phyloP scores from a whole-genome alignment of 1,284 basidiomycete genomes.

The Leccinum solheimii region DNA sequence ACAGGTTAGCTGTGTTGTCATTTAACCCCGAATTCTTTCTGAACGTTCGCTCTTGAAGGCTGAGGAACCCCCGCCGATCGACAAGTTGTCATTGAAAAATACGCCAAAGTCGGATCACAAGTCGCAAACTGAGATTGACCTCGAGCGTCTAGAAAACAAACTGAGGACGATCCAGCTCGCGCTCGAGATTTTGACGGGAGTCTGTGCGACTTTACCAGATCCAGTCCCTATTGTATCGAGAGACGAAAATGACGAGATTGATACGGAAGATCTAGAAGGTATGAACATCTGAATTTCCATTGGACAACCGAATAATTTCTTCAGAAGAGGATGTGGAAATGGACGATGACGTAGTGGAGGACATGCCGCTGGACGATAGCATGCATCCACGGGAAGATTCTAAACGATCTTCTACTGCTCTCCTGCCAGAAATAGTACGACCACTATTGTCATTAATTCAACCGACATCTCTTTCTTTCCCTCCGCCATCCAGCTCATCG shows the following conservation, averaged over 20 bases:
- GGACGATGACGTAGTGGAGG: slow-evolving; percentile 38
- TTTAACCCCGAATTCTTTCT: background rate
- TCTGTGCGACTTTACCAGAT: slow-evolving; percentile 87
- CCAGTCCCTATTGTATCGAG: slow-evolving; percentile 37
- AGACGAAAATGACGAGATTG: slow-evolving; percentile 43
- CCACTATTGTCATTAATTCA: slow-evolving; percentile 68
- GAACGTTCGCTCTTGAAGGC: slow-evolving; percentile 32
- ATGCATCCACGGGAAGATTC: slow-evolving; percentile 4
- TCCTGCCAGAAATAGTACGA: slow-evolving; percentile 53
- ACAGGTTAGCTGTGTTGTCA: slow-evolving; percentile 43
- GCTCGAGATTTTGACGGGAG: slow-evolving; percentile 82
- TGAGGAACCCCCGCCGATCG: slow-evolving; percentile 49
- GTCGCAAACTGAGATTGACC: slow-evolving; percentile 61
- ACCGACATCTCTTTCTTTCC: slow-evolving; percentile 78
- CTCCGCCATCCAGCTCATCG: slow-evolving; percentile 66
- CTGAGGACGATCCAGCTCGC: slow-evolving; percentile 76
- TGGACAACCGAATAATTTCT: background rate
- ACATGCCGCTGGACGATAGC: slow-evolving; percentile 24
- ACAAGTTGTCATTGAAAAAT: slow-evolving; percentile 59
- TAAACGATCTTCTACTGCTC: slow-evolving; percentile 29
- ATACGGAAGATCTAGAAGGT: slow-evolving; percentile 42
- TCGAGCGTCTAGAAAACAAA: slow-evolving; percentile 73
- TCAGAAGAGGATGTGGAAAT: slow-evolving; percentile 26
- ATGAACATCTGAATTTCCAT: background rate
- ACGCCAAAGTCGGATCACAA: slow-evolving; percentile 73